Evolutionary conservation across 305 asterid species (phyloP).

Genomic region (Galium porrigens): DNA sequence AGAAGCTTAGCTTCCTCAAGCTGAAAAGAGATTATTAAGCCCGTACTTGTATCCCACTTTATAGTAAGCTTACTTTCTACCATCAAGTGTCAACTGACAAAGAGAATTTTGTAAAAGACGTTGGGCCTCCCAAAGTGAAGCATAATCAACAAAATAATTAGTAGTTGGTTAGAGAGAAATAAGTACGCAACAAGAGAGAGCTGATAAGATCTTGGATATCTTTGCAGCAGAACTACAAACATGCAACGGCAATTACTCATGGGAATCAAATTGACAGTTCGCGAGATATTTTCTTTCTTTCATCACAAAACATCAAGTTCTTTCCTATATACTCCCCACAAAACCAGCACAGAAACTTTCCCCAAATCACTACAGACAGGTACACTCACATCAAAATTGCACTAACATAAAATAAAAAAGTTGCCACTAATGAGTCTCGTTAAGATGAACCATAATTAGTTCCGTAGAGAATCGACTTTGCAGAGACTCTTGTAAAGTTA

Average conservation of each 20-base stretch:
- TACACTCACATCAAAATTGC: neutral
- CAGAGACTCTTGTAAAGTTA: neutral
- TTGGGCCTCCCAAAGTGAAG: neutral
- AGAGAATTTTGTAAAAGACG: neutral
- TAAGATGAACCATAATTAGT: neutral
- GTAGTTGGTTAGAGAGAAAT: neutral
- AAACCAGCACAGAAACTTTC: neutral
- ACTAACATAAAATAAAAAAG: neutral
- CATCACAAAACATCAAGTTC: neutral
- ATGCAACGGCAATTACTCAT: neutral
- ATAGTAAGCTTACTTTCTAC: neutral
- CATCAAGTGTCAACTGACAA: neutral
- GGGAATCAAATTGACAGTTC: neutral
- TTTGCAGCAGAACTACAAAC: neutral
- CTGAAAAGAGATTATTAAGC: constrained; percentile 28
- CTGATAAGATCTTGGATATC: neutral
- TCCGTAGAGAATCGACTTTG: neutral
- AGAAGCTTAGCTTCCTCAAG: constrained; percentile 95
- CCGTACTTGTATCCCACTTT: neutral
- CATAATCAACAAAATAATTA: neutral
- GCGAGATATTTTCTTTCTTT: neutral
- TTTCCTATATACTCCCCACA: neutral
- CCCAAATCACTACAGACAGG: neutral
- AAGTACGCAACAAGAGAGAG: neutral
- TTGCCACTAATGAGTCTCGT: neutral